Base-by-base conservation (phyloP, 78 protist genomes). In the Isochrysis galbana region DNA sequence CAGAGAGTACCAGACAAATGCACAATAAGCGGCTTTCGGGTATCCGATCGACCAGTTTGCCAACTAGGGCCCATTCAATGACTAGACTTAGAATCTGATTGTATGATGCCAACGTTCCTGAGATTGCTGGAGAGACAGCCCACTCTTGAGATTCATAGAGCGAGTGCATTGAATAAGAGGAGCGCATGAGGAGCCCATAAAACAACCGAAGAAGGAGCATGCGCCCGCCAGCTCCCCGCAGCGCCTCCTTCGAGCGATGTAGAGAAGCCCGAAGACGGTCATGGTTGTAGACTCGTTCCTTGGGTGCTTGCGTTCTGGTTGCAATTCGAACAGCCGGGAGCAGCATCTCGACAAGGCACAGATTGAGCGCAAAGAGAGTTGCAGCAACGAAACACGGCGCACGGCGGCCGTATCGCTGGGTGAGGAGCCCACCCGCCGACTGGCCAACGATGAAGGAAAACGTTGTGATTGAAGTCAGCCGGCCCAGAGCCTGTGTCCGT, bases 401-500 rank as follows among this genome's bases (percentile, higher is more conserved):
- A 17, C 84, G 84, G 34, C 84, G 84, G 21, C 84, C 84, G 47
- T 22, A 77, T 25, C 46, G 55, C 39, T 1, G 5, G 34, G 88
- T 5, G 38, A 44, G 51, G 14, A 44, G 32, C 26, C 88, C 93
- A 26, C 93, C 93, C 19, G 45, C 25, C 4, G 93, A 4, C 19
- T 4, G 21, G 19, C 93, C 93, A 4, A n/a, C 39, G 51, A 41
- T 2, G 36, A 44, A 45, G 22, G 90, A 54, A 22, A 74, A 29
- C 26, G 87, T 74, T 25, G 39, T 25, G 2, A 46, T 32, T 26
- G 87, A 82, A 25, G 83, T 45, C 34, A 91, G 70, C 38, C 41
- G 39, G 19, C 39, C 87, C 72, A 91, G 87, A 29, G 61, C 23
- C 38, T 10, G 5, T 48, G 93, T 54, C 21, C 93, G 87, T 22